Evolutionary conservation across 1,284 basidiomycete genomes (phyloP), one percentile per base, ranked within the genome.

Genomic region (Leccinum pachyderme): DNA sequence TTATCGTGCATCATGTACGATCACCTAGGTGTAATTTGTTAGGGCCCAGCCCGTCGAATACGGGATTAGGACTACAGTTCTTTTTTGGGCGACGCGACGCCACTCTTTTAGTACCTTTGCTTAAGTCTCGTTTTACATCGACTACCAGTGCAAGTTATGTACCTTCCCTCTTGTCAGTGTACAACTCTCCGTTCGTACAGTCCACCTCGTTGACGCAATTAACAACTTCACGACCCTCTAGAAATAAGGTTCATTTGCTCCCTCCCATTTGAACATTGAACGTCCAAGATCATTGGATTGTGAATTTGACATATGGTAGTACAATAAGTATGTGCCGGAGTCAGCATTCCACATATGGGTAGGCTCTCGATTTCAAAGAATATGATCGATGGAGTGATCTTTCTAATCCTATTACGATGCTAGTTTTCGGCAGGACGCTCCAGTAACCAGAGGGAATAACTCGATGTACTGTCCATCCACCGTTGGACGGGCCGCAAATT

Each of bases 391-490:
- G 95, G 89, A 52, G 98, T 80, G 15, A 33, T 80, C 77, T 54
- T 83, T 72, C 93, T 94, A 99, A 52, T 98, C 93, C 46, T 78
- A 74, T 37, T 69, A 94, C 73, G 85, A 69, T 82, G 86, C 60
- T 61, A 71, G 48, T 50, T 55, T n/a, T 50, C 18, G 9, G 32
- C 22, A 15, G 64, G 22, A 35, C 93, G 86, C 72, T 98, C 94
- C 27, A 98, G 80, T 1, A 98, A 81, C 90, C 93, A 98, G 28
- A 98, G 74, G 2, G 91, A 90, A 71, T 96, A 97, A 47, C 83
- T 82, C 1, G 79, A 79, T 35, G 81, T 74, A 47, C 79, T 80
- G 61, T 95, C 91, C 47, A 78, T 86, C 95, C 95, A 99, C 35
- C 87, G 83, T 63, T 94, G 86, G 49, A 98, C 79, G 6, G 93